phyloP scores from a whole-genome alignment of 208 protist genomes.

The Leishmania arabica region DNA sequence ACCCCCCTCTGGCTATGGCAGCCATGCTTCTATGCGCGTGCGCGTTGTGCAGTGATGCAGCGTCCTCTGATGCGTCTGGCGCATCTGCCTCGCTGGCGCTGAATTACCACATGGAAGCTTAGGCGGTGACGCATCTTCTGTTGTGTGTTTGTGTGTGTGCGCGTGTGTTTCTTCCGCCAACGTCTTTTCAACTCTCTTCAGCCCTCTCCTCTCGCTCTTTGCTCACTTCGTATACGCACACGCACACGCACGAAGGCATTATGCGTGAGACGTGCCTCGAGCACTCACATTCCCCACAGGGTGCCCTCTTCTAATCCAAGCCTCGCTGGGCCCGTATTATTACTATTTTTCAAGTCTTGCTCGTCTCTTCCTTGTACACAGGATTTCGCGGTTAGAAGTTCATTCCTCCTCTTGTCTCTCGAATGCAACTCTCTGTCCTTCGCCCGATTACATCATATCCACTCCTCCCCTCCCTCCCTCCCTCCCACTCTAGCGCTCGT shows the following conservation, averaged over 20 bases:
- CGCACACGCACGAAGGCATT: neutral
- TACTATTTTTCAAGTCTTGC: neutral
- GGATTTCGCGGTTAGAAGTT: too few relatives aligned
- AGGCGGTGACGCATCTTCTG: neutral
- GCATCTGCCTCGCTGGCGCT: neutral
- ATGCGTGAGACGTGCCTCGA: neutral
- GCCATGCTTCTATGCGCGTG: neutral
- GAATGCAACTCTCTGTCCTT: too few relatives aligned
- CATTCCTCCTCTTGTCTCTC: too few relatives aligned
- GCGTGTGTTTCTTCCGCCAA: neutral
- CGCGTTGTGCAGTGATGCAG: neutral
- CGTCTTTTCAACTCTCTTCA: neutral
- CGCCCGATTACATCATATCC: too few relatives aligned
- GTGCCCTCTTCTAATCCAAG: neutral
- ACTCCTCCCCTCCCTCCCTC: too few relatives aligned
- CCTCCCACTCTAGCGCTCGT: too few relatives aligned
- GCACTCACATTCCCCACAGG: neutral
- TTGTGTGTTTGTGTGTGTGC: neutral
- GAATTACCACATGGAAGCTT: neutral
- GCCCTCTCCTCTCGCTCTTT: neutral
- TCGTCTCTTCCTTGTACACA: neutral
- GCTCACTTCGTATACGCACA: neutral
- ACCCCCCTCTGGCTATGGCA: neutral
- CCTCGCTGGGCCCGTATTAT: neutral
- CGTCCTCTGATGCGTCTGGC: neutral